phyloP scores from a whole-genome alignment of 768 basidiomycete species.

The Russula ochroleuca region DNA sequence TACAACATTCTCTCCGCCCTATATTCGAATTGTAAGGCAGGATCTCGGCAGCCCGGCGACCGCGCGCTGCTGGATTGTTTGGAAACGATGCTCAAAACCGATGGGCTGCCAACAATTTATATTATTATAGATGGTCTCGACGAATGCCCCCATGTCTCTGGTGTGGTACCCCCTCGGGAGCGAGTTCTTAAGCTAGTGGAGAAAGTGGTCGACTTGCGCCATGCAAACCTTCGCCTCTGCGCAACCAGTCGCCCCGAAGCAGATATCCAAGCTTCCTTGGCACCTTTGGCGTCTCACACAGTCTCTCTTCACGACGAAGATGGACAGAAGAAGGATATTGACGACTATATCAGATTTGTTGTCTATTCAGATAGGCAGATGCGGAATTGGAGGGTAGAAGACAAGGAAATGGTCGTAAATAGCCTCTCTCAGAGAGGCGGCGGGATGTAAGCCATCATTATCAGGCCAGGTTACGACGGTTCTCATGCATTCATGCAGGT shows the following conservation, averaged over 20 bases:
- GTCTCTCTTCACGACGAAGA: not conserved
- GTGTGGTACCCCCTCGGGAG: not conserved
- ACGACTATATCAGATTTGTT: not conserved
- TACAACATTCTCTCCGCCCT: not conserved
- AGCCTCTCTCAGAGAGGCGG: not conserved
- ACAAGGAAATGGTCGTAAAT: not conserved
- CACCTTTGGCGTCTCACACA: not conserved
- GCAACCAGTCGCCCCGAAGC: not conserved
- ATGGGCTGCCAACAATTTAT: not conserved
- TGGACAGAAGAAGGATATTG: not conserved
- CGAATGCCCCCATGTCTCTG: not conserved
- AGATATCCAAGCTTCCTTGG: not conserved
- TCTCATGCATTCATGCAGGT: not conserved
- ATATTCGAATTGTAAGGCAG: not conserved
- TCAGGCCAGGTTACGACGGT: not conserved
- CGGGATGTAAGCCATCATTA: not conserved
- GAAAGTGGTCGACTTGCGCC: not conserved
- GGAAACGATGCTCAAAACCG: not conserved
- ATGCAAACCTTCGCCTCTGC: not conserved
- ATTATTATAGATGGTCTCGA: slow-evolving; percentile 1
- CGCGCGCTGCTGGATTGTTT: not conserved
- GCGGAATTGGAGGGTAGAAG: not conserved
- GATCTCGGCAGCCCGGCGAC: not conserved
- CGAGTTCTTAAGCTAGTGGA: not conserved
- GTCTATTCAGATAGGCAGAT: not conserved